Base-by-base conservation (phyloP, 768 basidiomycete species). In the Amyloporia xantha region DNA sequence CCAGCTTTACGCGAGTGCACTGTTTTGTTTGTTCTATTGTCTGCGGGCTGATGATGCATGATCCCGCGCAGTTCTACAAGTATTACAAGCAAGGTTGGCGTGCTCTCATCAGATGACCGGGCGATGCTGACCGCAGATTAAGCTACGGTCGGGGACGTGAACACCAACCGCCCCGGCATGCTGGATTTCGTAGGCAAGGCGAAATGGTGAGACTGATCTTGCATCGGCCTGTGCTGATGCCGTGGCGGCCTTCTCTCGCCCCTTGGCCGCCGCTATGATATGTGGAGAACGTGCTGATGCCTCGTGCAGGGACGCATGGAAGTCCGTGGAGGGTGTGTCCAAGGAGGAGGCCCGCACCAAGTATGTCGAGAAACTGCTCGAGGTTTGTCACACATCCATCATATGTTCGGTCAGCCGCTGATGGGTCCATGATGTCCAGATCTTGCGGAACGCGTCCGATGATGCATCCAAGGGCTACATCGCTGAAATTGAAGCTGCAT, bases 71-170 rank as follows among this genome's bases (percentile, higher is more conserved):
- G 94, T 96, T 96, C 76, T 99, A 98, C 75, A 77, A 75, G 57
- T 80, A 84, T 67, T 97, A 74, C 79, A 99, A 98, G 77, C 93
- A 95, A 76, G 91, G 91, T 86, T 42, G 65, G 54, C 43, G 39
- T 20, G 25, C 49, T 48, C 54, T 36, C 33, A 25, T 47, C 43
- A 39, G 46, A 35, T 50, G 33, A 39, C 47, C 49, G 26, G 40
- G 19, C 24, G 27, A 25, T 36, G 17, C 19, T 25, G 24, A 21
- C 41, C 47, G 44, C 24, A 17, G 28, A 15, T 19, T 44, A 51
- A 92, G 91, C 79, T 39, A 91, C 74, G 5, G 61, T 79, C 30
- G 92, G 93, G 44, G 84, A 94, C 65, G 75, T 76, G 56, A 84
- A 76, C 63, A 81, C 70, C 44, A 0, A 65, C 21, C 70, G 77